Evolutionary conservation across 192 early-diverging fungal genomes (phyloP).

Genomic region (Coemansia sp.): DNA sequence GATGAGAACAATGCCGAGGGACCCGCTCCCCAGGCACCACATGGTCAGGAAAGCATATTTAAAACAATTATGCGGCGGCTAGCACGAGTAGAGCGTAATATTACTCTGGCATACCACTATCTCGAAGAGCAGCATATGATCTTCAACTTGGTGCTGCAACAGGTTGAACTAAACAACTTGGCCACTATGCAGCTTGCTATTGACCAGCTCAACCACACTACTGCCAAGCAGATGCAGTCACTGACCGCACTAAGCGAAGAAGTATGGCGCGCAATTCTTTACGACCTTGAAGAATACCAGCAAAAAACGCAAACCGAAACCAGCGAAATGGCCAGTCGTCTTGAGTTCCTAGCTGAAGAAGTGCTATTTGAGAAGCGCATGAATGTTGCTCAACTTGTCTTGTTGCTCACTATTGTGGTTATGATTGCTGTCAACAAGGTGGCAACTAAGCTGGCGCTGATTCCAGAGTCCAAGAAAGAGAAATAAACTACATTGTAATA

Average conservation of each 20-base stretch:
- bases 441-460: constrained; percentile 45
- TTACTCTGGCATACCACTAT: constrained; percentile 71
- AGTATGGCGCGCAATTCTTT: constrained; percentile 55
- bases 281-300: constrained; percentile 55
- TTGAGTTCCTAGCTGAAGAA: constrained; percentile 53
- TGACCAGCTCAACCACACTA: constrained; percentile 66
- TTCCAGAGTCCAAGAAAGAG: constrained; percentile 56
- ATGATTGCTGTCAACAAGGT: constrained; percentile 53
- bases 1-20: not conserved
- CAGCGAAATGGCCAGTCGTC: constrained; percentile 28
- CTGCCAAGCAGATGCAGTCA: constrained; percentile 62
- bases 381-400: constrained; percentile 54
- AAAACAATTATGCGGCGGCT: constrained; percentile 90
- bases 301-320: constrained; percentile 45
- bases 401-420: constrained; percentile 46
- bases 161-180: constrained; percentile 61
- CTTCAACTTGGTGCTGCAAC: constrained; percentile 63
- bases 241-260: constrained; percentile 59
- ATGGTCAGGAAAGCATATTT: constrained; percentile 80
- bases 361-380: constrained; percentile 59
- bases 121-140: constrained; percentile 75
- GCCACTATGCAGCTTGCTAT: constrained; percentile 66
- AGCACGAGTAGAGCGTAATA: constrained; percentile 73
- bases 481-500: constrained; percentile 22
- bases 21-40: constrained; percentile 4